Percentiles rank a stretch among this genome's conserved stretches.
Conservation (phyloP, 2,329 filamentous ascomycete genomes). For the Scorias spongiosa region DNA sequence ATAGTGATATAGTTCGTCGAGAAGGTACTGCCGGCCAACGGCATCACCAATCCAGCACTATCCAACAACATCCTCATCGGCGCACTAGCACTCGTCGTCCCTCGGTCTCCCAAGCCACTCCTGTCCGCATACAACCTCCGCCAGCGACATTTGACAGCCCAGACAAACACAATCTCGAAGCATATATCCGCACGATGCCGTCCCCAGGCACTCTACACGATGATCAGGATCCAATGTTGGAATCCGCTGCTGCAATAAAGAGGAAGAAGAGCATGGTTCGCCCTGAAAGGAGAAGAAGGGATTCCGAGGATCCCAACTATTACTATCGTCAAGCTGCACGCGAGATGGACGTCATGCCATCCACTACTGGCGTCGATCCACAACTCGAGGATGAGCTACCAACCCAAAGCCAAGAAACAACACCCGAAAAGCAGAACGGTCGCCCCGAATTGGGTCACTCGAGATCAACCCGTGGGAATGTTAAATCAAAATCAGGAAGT, state of each 20-base stretch:
- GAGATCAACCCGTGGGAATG: not conserved
- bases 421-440: constrained; percentile 29
- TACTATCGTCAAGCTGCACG: constrained; percentile 90
- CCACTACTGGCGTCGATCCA: constrained; percentile 82
- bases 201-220: constrained; percentile 28
- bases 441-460: not conserved
- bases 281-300: constrained; percentile 75
- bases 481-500: constrained; percentile 19
- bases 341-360: constrained; percentile 80
- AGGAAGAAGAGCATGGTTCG: constrained; percentile 81
- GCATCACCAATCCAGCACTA: not conserved
- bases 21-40: not conserved
- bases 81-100: not conserved
- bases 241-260: constrained; percentile 23
- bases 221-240: constrained; percentile 40
- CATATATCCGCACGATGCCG: constrained; percentile 26
- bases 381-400: constrained; percentile 49
- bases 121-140: not conserved
- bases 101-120: not conserved
- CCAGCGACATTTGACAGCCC: not conserved
- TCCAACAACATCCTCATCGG: not conserved
- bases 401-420: constrained; percentile 43
- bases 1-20: not conserved
- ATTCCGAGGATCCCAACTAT: constrained; percentile 82
- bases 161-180: constrained; percentile 22